Percentiles rank a stretch among this genome's conserved stretches.
phyloP scores from a whole-genome alignment of 441 rosid species.

The Erodium moschatum region DNA sequence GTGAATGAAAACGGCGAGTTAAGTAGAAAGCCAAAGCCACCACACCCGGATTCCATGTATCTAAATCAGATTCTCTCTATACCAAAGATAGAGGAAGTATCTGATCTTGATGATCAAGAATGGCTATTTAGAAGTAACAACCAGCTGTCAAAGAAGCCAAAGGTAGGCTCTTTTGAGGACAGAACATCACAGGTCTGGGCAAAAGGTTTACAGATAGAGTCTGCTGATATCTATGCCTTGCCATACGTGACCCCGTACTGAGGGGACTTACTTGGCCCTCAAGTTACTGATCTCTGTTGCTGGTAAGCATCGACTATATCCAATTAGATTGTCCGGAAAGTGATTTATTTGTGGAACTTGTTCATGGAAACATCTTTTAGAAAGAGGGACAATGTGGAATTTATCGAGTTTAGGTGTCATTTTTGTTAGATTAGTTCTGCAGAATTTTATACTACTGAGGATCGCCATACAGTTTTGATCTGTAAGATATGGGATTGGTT shows the following conservation, averaged over 20 bases:
- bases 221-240: constrained; percentile 38
- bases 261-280: constrained; percentile 5
- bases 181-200: constrained; percentile 43
- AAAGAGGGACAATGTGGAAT: background rate
- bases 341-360: constrained; percentile 18
- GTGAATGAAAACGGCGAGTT: constrained; percentile 34
- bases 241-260: constrained; percentile 56
- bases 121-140: constrained; percentile 38
- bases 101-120: constrained; percentile 33
- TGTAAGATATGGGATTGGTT: constrained; percentile 23
- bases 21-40: constrained; percentile 26
- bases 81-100: constrained; percentile 34
- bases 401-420: constrained; percentile 15
- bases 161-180: constrained; percentile 22
- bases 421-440: constrained; percentile 21
- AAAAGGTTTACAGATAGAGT: constrained; percentile 38
- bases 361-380: too few species aligned
- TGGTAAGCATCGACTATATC: constrained; percentile 1
- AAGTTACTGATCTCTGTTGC: too few species aligned
- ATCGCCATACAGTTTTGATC: constrained; percentile 31
- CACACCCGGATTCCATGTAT: constrained; percentile 49
- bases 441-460: constrained; percentile 19
- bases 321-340: constrained; percentile 22
- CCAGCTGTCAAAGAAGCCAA: constrained; percentile 16
- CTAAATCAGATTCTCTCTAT: constrained; percentile 42